A percentile compares a stretch with the other conserved stretches of the same genome.
Evolutionary conservation across 495 filamentous ascomycete genomes (phyloP).

Genomic region (Chaetomidium leptoderma): DNA sequence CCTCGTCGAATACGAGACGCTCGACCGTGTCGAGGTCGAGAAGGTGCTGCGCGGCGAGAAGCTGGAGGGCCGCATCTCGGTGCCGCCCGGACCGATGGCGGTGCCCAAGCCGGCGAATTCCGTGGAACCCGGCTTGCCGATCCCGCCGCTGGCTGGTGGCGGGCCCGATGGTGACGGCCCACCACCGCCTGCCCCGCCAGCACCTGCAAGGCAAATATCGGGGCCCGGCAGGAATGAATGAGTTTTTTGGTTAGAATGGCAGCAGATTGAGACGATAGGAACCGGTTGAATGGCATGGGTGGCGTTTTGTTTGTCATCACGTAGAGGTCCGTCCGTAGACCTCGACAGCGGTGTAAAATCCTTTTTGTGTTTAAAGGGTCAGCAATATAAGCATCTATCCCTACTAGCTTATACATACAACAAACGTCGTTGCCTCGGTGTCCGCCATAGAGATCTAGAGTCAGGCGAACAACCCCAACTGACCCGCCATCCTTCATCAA

Average conservation of each 20-base stretch:
- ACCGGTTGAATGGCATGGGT: slow-evolving; percentile 18
- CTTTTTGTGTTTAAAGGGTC: slow-evolving; percentile 1
- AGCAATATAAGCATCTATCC: background rate
- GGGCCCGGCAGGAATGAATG: background rate
- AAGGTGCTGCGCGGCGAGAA: slow-evolving; percentile 82
- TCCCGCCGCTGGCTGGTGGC: slow-evolving; percentile 19
- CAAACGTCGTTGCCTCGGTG: too few species aligned
- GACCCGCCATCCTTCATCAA: background rate
- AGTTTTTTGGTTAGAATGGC: background rate
- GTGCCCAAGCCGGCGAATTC: slow-evolving; percentile 37
- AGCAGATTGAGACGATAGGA: slow-evolving; percentile 20
- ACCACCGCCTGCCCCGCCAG: slow-evolving; percentile 25
- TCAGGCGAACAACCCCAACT: background rate
- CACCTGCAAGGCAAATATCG: slow-evolving; percentile 12
- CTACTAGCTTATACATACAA: too few species aligned
- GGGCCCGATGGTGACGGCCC: slow-evolving; percentile 8
- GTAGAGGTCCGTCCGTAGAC: slow-evolving; percentile 5
- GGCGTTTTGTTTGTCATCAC: slow-evolving; percentile 19
- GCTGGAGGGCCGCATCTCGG: slow-evolving; percentile 51
- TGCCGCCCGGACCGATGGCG: slow-evolving; percentile 47
- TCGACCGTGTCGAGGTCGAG: slow-evolving; percentile 82
- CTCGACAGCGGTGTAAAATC: slow-evolving; percentile 18
- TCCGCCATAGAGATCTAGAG: too few species aligned
- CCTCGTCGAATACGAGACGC: slow-evolving; percentile 87
- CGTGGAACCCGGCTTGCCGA: slow-evolving; percentile 23